Conservation (phyloP, 441 rosid species). For the Pelargonium citronellum region DNA sequence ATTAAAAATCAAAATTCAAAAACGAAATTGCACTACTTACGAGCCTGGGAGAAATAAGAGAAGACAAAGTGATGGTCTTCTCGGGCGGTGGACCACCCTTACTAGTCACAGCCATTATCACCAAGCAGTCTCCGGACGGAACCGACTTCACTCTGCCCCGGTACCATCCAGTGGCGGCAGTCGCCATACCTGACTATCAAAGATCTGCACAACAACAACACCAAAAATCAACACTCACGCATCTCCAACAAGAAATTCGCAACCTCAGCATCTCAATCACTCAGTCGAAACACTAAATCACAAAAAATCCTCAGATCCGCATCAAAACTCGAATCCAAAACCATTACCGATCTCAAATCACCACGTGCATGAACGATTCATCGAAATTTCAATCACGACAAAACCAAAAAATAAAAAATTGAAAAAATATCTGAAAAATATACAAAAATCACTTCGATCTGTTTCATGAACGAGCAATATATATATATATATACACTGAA, state of each 20-base stretch:
- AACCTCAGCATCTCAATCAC: no score
- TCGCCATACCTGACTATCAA: neutral
- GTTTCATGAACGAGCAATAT: no score
- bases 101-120: neutral
- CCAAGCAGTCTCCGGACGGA: constrained; percentile 1
- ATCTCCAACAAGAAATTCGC: neutral
- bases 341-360: no score
- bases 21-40: neutral
- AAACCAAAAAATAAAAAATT: no score
- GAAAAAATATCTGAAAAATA: no score
- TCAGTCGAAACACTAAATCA: no score
- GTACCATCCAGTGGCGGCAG: neutral
- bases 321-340: no score
- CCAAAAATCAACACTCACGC: neutral
- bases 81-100: neutral
- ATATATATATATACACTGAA: no score
- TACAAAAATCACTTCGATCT: no score
- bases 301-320: no score
- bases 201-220: neutral
- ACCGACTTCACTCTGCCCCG: neutral
- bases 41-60: neutral
- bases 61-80: neutral
- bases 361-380: no score
- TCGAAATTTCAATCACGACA: no score
- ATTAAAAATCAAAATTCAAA: neutral